phyloP scores from a whole-genome alignment of 164 flowering plant species.

The Taxillus chinensis region DNA sequence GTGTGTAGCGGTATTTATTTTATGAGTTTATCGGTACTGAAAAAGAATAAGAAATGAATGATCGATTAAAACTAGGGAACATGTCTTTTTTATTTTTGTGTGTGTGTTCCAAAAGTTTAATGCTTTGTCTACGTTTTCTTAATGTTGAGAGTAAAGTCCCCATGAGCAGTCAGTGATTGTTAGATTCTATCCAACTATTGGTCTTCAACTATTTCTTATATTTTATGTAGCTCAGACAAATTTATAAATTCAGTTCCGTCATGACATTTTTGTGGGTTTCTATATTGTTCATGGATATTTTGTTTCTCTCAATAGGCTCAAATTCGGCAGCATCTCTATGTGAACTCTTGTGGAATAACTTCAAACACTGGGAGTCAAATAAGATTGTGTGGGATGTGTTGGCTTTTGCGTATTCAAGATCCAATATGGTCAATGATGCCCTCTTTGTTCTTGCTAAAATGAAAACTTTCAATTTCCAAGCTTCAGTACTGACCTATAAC shows the following conservation, averaged over 20 bases:
- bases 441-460: conserved; percentile 51
- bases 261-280: too few relatives aligned
- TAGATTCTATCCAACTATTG: too few relatives aligned
- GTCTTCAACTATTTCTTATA: not conserved
- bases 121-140: too few relatives aligned
- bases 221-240: not conserved
- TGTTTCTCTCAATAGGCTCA: conserved; percentile 43
- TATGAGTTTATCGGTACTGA: too few relatives aligned
- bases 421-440: conserved; percentile 53
- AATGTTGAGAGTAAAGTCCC: too few relatives aligned
- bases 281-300: not conserved
- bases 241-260: not conserved
- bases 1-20: not conserved
- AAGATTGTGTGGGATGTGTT: conserved; percentile 57
- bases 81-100: too few relatives aligned
- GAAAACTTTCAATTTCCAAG: conserved; percentile 33
- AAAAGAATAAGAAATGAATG: too few relatives aligned
- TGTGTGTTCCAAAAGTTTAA: too few relatives aligned
- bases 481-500: conserved; percentile 49
- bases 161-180: too few relatives aligned
- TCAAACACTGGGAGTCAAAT: conserved; percentile 36
- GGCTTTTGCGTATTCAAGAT: conserved; percentile 45
- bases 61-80: too few relatives aligned
- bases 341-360: conserved; percentile 34
- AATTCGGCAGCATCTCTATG: conserved; percentile 52